phyloP scores from a whole-genome alignment of 805 yeast genomes.

The Komagataella populi region DNA sequence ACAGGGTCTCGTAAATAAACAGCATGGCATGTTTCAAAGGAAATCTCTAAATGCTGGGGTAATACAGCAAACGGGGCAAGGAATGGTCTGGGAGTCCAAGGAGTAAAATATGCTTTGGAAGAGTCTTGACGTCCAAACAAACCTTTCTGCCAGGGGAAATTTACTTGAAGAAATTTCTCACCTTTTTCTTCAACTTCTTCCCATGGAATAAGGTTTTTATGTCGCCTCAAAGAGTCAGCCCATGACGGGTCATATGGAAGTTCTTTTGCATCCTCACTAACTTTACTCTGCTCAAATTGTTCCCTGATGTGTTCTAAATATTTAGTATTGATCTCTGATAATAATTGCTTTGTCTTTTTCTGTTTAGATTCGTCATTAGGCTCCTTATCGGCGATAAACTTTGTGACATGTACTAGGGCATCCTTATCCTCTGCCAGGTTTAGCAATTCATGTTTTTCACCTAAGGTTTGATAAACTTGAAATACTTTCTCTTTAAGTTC shows the following conservation, averaged over 20 bases:
- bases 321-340: conserved; percentile 18
- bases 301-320: conserved; percentile 18
- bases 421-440: conserved; percentile 7
- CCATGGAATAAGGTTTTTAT: conserved; percentile 22
- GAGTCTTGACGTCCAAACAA: conserved; percentile 74
- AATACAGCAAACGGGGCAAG: conserved; percentile 83
- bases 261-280: not conserved
- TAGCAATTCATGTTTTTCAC: conserved; percentile 10
- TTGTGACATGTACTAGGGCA: not conserved
- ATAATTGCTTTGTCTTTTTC: conserved; percentile 17
- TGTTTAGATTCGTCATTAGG: conserved; percentile 8
- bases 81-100: conserved; percentile 93
- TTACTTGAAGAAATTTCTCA: conserved; percentile 27
- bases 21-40: conserved; percentile 88
- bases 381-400: not conserved
- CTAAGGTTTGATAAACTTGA: conserved; percentile 19
- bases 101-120: conserved; percentile 78
- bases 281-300: conserved; percentile 6
- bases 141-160: conserved; percentile 72
- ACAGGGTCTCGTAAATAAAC: conserved; percentile 95
- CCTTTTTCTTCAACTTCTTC: conserved; percentile 19
- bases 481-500: conserved; percentile 17
- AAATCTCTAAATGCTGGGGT: conserved; percentile 85
- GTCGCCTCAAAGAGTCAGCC: conserved; percentile 30
- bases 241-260: conserved; percentile 22